Conservation (phyloP, 106 monocot genomes). For the Platanthera guangdongensis region DNA sequence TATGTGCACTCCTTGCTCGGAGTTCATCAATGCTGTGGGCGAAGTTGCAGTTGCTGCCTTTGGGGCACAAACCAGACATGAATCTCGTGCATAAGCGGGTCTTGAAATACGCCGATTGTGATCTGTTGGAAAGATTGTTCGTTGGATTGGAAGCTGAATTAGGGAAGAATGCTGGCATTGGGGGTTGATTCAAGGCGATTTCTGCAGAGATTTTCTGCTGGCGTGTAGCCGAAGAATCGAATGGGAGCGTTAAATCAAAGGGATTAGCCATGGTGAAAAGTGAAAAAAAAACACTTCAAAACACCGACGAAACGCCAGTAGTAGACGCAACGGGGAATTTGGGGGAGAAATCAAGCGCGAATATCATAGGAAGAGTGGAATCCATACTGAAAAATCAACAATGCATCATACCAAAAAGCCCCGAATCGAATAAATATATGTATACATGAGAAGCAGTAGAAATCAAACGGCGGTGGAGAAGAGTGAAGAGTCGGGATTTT, state of each 20-base stretch:
- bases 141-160: not conserved
- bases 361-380: not conserved
- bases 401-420: not conserved
- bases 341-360: not conserved
- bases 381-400: not conserved
- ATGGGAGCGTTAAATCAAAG: not conserved
- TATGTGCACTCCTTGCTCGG: not conserved
- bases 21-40: conserved; percentile 14
- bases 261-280: not conserved
- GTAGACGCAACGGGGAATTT: not conserved
- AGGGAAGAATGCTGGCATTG: not conserved
- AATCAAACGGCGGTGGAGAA: not conserved
- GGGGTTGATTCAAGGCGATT: not conserved
- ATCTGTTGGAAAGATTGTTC: not conserved
- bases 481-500: not conserved
- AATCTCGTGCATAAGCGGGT: conserved; percentile 12
- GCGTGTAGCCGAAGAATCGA: not conserved
- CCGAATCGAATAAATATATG: not conserved
- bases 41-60: conserved; percentile 14
- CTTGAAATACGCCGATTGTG: conserved; percentile 11
- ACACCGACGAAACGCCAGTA: not conserved
- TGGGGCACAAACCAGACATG: conserved; percentile 14
- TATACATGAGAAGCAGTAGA: not conserved
- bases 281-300: not conserved
- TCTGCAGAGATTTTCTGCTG: not conserved